Conservation (phyloP, 2,329 filamentous ascomycete species). For the Fusarium fracticaudum region DNA sequence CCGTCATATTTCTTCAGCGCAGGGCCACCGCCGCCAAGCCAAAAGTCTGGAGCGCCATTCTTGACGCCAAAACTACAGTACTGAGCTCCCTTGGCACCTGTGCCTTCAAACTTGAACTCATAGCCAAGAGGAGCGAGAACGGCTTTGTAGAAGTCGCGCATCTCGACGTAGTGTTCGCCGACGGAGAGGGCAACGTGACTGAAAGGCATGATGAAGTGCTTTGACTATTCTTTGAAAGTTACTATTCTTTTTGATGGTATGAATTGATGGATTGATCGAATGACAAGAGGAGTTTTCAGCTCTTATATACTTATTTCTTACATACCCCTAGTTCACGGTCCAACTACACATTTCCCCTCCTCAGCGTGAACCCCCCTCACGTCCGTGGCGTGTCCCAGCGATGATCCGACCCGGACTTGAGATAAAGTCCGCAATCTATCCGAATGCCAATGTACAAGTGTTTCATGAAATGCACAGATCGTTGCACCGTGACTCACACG, state of each 20-base stretch:
- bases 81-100: neutral
- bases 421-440: slow-evolving; percentile 10
- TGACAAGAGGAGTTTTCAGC: neutral
- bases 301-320: slow-evolving; percentile 13
- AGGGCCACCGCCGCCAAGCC: slow-evolving; percentile 35
- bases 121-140: slow-evolving; percentile 41
- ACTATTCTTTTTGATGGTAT: neutral
- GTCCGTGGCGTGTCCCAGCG: neutral
- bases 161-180: slow-evolving; percentile 39
- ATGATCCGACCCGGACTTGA: slow-evolving; percentile 16
- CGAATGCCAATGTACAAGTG: neutral
- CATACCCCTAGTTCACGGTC: slow-evolving; percentile 15
- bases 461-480: neutral
- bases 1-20: slow-evolving; percentile 39
- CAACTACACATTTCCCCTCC: slow-evolving; percentile 6
- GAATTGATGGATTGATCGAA: neutral
- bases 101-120: slow-evolving; percentile 29
- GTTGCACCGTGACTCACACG: neutral
- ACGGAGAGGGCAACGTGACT: slow-evolving; percentile 36
- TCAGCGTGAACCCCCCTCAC: slow-evolving; percentile 18
- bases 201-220: slow-evolving; percentile 30
- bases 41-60: slow-evolving; percentile 34
- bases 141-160: slow-evolving; percentile 44
- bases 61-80: slow-evolving; percentile 39
- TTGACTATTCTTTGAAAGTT: neutral